Conservation (phyloP, 2,329 filamentous ascomycete species). For the Penicillium nordicum region DNA sequence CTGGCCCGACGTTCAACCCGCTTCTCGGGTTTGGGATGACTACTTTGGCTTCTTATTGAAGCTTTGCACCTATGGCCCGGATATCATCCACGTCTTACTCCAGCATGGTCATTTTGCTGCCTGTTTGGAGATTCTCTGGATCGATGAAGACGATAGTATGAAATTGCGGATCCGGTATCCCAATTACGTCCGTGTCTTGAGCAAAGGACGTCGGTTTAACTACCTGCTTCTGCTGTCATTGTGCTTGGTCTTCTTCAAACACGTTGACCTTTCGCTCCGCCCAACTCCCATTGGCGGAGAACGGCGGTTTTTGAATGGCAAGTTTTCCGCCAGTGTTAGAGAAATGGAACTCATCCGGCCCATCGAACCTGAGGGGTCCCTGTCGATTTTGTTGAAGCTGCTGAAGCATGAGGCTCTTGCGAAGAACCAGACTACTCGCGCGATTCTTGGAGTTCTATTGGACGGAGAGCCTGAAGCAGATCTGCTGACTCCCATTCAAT, state of each 20-base stretch:
- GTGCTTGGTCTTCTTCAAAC: constrained; percentile 37
- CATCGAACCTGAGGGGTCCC: constrained; percentile 32
- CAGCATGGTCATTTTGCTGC: constrained; percentile 59
- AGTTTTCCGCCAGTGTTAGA: constrained; percentile 32
- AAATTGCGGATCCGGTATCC: constrained; percentile 55
- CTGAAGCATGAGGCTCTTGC: constrained; percentile 55
- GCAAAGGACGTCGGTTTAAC: constrained; percentile 48
- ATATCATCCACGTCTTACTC: constrained; percentile 59
- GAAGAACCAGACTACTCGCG: constrained; percentile 50
- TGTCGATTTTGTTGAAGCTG: constrained; percentile 57
- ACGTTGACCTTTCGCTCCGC: constrained; percentile 37
- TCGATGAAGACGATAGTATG: constrained; percentile 52
- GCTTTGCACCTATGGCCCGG: constrained; percentile 61
- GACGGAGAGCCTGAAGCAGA: constrained; percentile 52
- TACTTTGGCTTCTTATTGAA: constrained; percentile 67
- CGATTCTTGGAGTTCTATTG: constrained; percentile 59
- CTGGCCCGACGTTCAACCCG: constrained; percentile 61
- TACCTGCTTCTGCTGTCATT: constrained; percentile 43
- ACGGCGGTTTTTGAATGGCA: constrained; percentile 25
- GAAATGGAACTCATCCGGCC: constrained; percentile 37
- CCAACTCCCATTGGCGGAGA: constrained; percentile 27
- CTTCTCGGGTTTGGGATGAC: constrained; percentile 69
- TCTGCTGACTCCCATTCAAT: constrained; percentile 46
- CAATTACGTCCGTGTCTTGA: constrained; percentile 40
- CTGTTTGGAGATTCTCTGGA: constrained; percentile 58